Percentiles rank a stretch among this genome's conserved stretches.
Conservation (phyloP, 805 yeast genomes). For the Clavispora asparagi region DNA sequence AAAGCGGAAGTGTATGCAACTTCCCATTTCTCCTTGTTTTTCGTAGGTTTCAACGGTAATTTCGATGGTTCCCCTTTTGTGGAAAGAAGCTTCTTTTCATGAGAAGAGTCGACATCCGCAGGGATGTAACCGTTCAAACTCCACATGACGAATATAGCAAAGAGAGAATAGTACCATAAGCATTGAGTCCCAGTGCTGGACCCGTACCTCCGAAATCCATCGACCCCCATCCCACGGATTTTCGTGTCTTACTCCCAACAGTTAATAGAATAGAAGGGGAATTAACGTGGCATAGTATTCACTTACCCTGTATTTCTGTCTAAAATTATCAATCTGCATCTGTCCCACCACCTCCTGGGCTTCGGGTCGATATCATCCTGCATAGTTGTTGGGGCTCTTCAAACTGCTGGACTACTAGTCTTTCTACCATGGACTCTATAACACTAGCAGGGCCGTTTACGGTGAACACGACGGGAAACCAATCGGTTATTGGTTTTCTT, state of each 20-base stretch:
- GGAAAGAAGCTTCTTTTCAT: background rate
- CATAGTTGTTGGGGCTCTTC: background rate
- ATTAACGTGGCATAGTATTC: background rate
- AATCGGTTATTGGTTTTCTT: constrained; percentile 6
- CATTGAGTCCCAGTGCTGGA: background rate
- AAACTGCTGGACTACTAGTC: background rate
- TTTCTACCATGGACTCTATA: constrained; percentile 1
- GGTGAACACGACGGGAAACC: constrained; percentile 5
- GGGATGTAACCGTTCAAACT: background rate
- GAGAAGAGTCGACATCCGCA: background rate
- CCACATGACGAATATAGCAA: background rate
- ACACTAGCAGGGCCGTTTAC: constrained; percentile 9
- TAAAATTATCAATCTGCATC: too few relatives aligned
- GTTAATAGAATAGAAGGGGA: background rate
- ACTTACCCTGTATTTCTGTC: background rate
- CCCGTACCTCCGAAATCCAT: background rate
- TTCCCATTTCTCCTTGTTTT: constrained; percentile 10
- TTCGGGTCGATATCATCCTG: background rate
- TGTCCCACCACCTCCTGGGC: background rate
- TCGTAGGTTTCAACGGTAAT: constrained; percentile 1
- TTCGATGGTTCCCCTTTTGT: background rate
- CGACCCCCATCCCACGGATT: background rate
- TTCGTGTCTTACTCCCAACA: background rate
- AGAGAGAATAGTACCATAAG: background rate
- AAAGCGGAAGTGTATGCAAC: constrained; percentile 6